Percentiles rank a stretch among this genome's conserved stretches.
Evolutionary conservation across 2,329 filamentous ascomycete genomes (phyloP).

Genomic region (Epichloe sibirici): DNA sequence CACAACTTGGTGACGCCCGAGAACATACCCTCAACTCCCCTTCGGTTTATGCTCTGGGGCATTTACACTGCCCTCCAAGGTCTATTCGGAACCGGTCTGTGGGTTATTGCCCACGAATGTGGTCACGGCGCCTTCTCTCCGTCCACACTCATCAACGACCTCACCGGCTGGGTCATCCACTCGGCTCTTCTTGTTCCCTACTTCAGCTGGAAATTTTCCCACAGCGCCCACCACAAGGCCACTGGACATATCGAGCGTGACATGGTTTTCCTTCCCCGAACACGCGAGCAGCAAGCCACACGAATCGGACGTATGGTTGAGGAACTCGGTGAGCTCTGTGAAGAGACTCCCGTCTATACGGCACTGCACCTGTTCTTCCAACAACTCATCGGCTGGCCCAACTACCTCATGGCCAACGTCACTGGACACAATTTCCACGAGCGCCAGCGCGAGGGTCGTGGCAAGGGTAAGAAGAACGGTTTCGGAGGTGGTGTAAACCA

Average conservation of each 20-base stretch:
- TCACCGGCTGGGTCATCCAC: conserved; percentile 84
- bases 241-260: conserved; percentile 95
- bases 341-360: conserved; percentile 87
- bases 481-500: conserved; percentile 77
- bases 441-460: conserved; percentile 82
- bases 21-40: conserved; percentile 56
- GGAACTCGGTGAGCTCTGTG: conserved; percentile 77
- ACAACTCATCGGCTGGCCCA: conserved; percentile 85
- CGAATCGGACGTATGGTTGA: conserved; percentile 64
- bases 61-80: conserved; percentile 73
- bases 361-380: conserved; percentile 62
- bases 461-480: conserved; percentile 84
- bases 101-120: conserved; percentile 96
- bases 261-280: conserved; percentile 98
- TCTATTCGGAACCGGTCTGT: conserved; percentile 83
- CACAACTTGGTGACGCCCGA: conserved; percentile 84
- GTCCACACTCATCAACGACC: conserved; percentile 83
- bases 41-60: conserved; percentile 52
- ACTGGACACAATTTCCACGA: conserved; percentile 95
- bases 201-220: conserved; percentile 99
- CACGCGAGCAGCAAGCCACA: conserved; percentile 66
- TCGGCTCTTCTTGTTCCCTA: conserved; percentile 85
- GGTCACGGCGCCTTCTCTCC: conserved; percentile 93
- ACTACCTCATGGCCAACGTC: conserved; percentile 84
- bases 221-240: conserved; percentile 99